These are phyloP conservation scores for Exophiala dermatitidis DNA, from an alignment of 2,329 filamentous ascomycete species.

Conservation along the genomic window DNA sequence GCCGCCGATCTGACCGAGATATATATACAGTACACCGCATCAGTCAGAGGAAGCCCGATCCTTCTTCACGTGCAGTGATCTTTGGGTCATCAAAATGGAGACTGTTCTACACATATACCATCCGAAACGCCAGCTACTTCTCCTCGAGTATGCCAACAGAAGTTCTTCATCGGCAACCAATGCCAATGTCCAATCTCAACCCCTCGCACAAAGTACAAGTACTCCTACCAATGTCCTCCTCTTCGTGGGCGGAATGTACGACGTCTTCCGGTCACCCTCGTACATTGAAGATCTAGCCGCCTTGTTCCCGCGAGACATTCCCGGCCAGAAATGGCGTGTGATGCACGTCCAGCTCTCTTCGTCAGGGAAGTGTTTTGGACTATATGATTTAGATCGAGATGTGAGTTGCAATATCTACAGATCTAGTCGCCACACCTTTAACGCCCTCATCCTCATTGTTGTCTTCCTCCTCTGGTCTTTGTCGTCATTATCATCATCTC, in stretches of 20 bases:
- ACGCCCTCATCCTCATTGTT: neutral
- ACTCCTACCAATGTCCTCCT: constrained; percentile 39
- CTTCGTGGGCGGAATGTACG: constrained; percentile 54
- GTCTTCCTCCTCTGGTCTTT: neutral
- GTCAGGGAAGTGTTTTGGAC: constrained; percentile 50
- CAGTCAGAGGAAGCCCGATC: too few relatives aligned
- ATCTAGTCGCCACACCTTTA: neutral
- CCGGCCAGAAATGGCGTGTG: constrained; percentile 44
- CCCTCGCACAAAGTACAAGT: neutral
- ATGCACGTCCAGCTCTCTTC: constrained; percentile 47
- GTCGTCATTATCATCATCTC: neutral
- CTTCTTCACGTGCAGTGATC: too few relatives aligned
- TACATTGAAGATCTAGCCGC: constrained; percentile 47
- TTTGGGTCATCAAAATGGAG: constrained; percentile 6
- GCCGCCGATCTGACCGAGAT: too few relatives aligned
- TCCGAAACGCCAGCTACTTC: constrained; percentile 14
- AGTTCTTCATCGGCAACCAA: neutral
- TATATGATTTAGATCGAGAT: constrained; percentile 47
- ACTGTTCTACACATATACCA: constrained; percentile 19
- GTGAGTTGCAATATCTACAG: constrained; percentile 3
- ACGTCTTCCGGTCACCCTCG: constrained; percentile 49
- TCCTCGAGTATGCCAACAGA: constrained; percentile 22
- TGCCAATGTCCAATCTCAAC: neutral
- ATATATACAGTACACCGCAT: too few relatives aligned
- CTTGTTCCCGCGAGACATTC: constrained; percentile 32